These are phyloP conservation scores for Metarhizium humberi DNA, from an alignment of 2,329 filamentous ascomycete genomes.

Conservation along the genomic window DNA sequence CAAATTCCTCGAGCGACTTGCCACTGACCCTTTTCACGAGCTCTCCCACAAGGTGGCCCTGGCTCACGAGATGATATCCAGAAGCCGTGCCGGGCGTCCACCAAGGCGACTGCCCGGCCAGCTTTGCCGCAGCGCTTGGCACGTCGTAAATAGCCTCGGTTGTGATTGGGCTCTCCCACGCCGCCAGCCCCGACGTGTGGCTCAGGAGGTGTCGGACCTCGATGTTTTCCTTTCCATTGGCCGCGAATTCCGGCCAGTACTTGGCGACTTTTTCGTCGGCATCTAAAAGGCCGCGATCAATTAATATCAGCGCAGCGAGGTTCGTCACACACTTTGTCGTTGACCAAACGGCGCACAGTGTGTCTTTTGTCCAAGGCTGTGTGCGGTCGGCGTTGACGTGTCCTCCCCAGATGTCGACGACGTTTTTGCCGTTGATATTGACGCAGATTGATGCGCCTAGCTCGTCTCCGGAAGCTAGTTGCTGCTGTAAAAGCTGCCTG, in stretches of 20 bases:
- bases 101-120: conserved; percentile 31
- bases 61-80: conserved; percentile 30
- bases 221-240: conserved; percentile 31
- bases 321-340: conserved; percentile 27
- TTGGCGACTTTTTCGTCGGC: conserved; percentile 26
- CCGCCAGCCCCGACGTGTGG: conserved; percentile 27
- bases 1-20: conserved; percentile 22
- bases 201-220: conserved; percentile 14
- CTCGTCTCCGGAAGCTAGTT: too few relatives aligned
- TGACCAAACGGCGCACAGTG: conserved; percentile 30
- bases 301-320: conserved; percentile 27
- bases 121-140: conserved; percentile 4
- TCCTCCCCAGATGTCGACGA: conserved; percentile 36
- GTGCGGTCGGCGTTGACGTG: conserved; percentile 19
- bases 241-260: conserved; percentile 38
- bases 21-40: neutral
- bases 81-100: conserved; percentile 33
- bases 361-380: conserved; percentile 30
- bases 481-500: too few relatives aligned
- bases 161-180: conserved; percentile 15
- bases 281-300: conserved; percentile 10
- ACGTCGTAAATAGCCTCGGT: too few relatives aligned
- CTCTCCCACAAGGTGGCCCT: conserved; percentile 33
- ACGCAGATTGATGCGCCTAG: too few relatives aligned
- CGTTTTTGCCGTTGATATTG: conserved; percentile 22